These are phyloP conservation scores for Colletotrichum kahawae DNA, from an alignment of 2,329 filamentous ascomycete species.

Conservation along the genomic window DNA sequence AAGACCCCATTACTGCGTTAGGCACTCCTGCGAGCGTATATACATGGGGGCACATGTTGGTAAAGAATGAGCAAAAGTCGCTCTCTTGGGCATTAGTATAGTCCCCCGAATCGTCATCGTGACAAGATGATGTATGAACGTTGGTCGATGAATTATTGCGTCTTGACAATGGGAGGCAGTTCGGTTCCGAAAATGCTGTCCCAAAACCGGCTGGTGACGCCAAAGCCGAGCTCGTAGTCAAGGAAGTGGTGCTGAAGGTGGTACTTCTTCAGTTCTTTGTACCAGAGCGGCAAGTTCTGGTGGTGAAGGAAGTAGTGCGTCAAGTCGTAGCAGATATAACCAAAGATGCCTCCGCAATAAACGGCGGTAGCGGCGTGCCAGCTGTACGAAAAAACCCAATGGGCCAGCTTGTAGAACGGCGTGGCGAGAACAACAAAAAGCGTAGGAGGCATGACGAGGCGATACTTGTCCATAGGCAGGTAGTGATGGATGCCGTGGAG, in stretches of 20 bases:
- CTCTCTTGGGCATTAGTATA: conserved; percentile 6
- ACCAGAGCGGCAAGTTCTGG: conserved; percentile 87
- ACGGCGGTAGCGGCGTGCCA: conserved; percentile 82
- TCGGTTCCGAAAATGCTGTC: conserved; percentile 91
- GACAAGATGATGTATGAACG: background rate
- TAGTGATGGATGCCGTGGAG: conserved; percentile 98
- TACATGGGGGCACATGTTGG: conserved; percentile 9
- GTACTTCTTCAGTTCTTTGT: conserved; percentile 94
- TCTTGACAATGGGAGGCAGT: conserved; percentile 53
- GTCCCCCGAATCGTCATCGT: conserved; percentile 13
- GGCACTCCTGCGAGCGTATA: conserved; percentile 8
- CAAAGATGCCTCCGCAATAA: conserved; percentile 90
- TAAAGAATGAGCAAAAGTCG: background rate
- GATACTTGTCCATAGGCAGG: conserved; percentile 97
- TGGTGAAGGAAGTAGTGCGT: conserved; percentile 99
- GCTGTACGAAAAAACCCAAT: conserved; percentile 79
- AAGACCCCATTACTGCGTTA: conserved; percentile 17
- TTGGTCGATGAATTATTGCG: conserved; percentile 27
- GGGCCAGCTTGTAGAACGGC: conserved; percentile 93
- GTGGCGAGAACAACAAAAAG: conserved; percentile 83
- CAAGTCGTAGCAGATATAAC: conserved; percentile 94
- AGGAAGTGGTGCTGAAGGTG: conserved; percentile 97
- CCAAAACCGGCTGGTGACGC: conserved; percentile 97
- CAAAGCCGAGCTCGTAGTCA: conserved; percentile 97
- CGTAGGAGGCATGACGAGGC: conserved; percentile 94